Base-by-base conservation (phyloP, 768 basidiomycete genomes). In the Amanita inopinata region DNA sequence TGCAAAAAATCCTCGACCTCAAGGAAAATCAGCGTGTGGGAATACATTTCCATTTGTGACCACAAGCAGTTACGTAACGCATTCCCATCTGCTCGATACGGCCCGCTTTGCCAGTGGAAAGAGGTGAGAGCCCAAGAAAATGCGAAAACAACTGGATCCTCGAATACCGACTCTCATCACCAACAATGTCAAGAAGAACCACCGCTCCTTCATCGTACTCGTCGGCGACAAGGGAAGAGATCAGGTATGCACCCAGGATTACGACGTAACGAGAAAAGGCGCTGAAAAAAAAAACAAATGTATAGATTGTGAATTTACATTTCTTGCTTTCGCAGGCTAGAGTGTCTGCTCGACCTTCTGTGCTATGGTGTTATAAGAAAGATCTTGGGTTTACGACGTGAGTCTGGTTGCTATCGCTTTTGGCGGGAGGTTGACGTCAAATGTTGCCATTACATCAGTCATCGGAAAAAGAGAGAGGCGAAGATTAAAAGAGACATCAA, bases 281-380 rank as follows among this genome's bases (percentile, higher is more conserved):
- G n/a, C n/a, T n/a, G n/a, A n/a, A n/a, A n/a, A 37, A 14, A 44
- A 32, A 17, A 38, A 2, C n/a, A 24, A 14, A 10, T 10, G 22
- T 45, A 17, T 53, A 91, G 80, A 78, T 94, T 38, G 93, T 97
- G 42, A 98, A 98, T 60, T 70, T 99, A 20, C 94, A 99, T 61
- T 98, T 87, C 61, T 59, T 99, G 34, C 76, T 99, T 12, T 91
- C 91, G 0, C 93, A 97, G 59, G 85, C 86, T 10, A 74, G 85
- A 41, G 80, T 91, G 2, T 91, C 88, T 15, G 84, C 89, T 3
- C 71, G 91, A 11, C 91, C 91, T 1, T 88, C 84, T 5, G 92
- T 96, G 1, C 64, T 98, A 47, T 99, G 96, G 96, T 96, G 92
- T 53, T 99, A 99, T 71, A 98, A 96, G 66, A 98, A 97, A 58